These are phyloP conservation scores for Neurospora tetraspora DNA, from an alignment of 495 filamentous ascomycete species.

Conservation along the genomic window DNA sequence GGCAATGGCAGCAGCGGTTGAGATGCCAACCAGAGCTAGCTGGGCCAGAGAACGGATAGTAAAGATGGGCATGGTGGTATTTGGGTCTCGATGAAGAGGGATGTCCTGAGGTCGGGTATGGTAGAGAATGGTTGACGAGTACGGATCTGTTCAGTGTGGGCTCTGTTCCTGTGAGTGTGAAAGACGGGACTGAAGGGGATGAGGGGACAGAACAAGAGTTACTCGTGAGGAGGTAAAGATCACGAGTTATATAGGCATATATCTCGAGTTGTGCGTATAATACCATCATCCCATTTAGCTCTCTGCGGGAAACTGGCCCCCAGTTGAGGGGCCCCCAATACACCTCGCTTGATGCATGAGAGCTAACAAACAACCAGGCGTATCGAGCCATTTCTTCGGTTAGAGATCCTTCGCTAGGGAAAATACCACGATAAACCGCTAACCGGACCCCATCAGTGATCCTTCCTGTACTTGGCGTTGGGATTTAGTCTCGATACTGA, in stretches of 20 bases:
- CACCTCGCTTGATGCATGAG: not conserved
- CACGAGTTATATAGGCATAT: not conserved
- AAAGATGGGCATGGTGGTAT: not conserved
- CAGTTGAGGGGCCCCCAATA: not conserved
- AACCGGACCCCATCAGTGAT: not conserved
- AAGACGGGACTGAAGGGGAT: not conserved
- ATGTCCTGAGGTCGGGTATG: not conserved
- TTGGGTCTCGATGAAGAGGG: not conserved
- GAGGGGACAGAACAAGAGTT: not conserved
- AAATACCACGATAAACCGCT: not conserved
- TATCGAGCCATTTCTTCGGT: not conserved
- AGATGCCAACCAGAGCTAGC: not conserved
- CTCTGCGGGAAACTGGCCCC: not conserved
- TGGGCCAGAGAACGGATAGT: not conserved
- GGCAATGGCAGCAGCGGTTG: not conserved
- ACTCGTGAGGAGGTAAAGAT: not conserved
- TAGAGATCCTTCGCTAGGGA: not conserved
- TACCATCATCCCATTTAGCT: not conserved
- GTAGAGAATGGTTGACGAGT: not conserved
- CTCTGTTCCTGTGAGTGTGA: not conserved
- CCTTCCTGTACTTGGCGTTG: not conserved
- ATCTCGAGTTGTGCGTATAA: not conserved
- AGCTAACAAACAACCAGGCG: not conserved
- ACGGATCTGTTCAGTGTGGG: not conserved
- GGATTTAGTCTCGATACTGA: not conserved